Evolutionary conservation across 768 basidiomycete genomes (phyloP), one percentile per base, ranked within the genome.

Genomic region (Lentinula detonsa): DNA sequence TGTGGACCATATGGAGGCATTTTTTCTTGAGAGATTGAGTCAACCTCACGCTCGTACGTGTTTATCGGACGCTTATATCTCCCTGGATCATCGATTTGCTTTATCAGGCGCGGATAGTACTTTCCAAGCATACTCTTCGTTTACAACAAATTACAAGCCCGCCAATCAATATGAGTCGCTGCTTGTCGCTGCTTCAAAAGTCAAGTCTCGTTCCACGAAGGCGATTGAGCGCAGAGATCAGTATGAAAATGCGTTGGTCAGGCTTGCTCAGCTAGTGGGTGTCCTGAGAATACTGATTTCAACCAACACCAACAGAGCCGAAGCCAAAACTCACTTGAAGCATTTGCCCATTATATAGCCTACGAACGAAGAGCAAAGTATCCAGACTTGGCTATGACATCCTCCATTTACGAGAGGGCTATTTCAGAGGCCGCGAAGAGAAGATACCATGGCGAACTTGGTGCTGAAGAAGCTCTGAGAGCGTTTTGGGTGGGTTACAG

Each of bases 51-150:
- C 55, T 78, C 87, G 46, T 85, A 91, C 92, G 66, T 53, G 77
- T 70, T 10, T 1, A 51, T 66, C 59, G 5, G 43, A 33, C 21
- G 45, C 59, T 9, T 15, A 39, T 23, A 33, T 23, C 31, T 35
- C 21, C n/a, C 56, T 53, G 18, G 28, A 33, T 40, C 37, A 40
- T 56, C 5, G 10, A 5, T 40, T 28, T 11, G 18, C 48, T n/a
- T 46, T n/a, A 61, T 34, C 66, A 95, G 93, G 84, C 61, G 81
- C 87, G 59, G 91, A 93, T 43, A 84, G 90, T 13, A 95, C 94
- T 0, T 87, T 87, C 60, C 87, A 92, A 66, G 79, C 84, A 2
- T 98, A 96, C 70, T 97, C 95, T 0, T 82, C 87, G 0, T 97
- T 98, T 74, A 92, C 93, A 15, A 92, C 93, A 0, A 82, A 83